Evolutionary conservation across 179 eudicot genomes (phyloP).

Genomic region (Sideroxylon spinosum): DNA sequence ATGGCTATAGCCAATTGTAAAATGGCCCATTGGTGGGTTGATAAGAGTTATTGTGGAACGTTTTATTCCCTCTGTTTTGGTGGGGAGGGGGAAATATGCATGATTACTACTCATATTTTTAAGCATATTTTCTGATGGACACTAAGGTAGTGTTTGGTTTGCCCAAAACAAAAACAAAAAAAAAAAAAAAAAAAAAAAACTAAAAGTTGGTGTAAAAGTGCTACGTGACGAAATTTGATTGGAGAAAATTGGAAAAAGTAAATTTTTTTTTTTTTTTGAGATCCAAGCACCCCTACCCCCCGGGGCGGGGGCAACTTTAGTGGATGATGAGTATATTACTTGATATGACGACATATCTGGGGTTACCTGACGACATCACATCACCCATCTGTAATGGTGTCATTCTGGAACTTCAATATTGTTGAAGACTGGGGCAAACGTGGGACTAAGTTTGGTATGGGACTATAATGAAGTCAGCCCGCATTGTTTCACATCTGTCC

Average conservation of each 20-base stretch:
- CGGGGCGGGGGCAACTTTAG: too few species aligned
- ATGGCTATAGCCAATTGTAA: neutral
- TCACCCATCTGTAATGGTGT: neutral
- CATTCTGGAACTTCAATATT: neutral
- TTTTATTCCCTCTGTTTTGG: neutral
- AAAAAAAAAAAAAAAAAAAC: too few species aligned
- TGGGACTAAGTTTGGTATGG: neutral
- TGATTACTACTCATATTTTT: neutral
- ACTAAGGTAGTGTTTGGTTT: neutral
- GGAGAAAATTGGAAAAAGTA: too few species aligned
- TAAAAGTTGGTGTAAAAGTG: too few species aligned
- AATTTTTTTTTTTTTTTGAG: too few species aligned
- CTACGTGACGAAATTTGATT: too few species aligned
- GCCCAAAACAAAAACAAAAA: too few species aligned
- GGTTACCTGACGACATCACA: neutral
- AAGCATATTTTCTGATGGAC: neutral
- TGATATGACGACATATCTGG: neutral
- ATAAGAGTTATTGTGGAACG: neutral
- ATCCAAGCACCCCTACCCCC: too few species aligned
- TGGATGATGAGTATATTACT: neutral
- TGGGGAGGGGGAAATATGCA: neutral
- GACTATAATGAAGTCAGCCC: neutral
- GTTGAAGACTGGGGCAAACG: neutral
- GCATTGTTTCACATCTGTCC: neutral
- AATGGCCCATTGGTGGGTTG: neutral